Evolutionary conservation across 2,329 filamentous ascomycete species (phyloP).

Genomic region (Domatiomyces globalis): DNA sequence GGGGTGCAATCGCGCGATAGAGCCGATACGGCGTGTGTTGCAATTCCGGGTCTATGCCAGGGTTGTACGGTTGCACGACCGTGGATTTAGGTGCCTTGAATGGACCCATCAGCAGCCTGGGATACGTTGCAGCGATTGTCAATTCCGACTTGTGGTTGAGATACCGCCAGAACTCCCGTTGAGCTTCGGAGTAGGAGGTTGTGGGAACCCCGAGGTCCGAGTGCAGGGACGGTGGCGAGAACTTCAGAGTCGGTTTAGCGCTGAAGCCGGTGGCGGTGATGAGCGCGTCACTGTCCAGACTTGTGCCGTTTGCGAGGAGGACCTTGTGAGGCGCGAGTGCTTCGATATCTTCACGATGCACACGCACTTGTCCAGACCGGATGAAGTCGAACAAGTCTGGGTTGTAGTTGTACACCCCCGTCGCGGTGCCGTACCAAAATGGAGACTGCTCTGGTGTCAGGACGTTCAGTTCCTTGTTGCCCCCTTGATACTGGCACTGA

Average conservation of each 20-base stretch:
- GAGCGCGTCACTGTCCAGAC: constrained; percentile 36
- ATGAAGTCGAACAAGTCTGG: constrained; percentile 45
- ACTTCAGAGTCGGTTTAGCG: constrained; percentile 34
- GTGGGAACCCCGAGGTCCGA: constrained; percentile 35
- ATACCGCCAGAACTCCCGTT: constrained; percentile 18
- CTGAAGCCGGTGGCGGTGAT: constrained; percentile 47
- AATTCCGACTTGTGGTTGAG: constrained; percentile 33
- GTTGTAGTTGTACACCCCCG: constrained; percentile 49
- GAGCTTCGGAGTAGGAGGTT: constrained; percentile 20
- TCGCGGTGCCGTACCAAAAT: constrained; percentile 40
- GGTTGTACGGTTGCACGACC: constrained; percentile 7
- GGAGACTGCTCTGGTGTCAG: constrained; percentile 28
- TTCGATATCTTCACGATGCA: constrained; percentile 43
- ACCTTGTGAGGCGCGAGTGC: constrained; percentile 34
- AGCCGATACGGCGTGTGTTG: constrained; percentile 28
- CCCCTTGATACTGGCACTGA: constrained; percentile 31
- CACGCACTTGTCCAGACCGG: constrained; percentile 36
- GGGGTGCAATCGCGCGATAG: constrained; percentile 34
- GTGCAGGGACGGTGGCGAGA: constrained; percentile 31
- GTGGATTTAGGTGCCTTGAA: constrained; percentile 24
- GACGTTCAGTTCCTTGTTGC: constrained; percentile 30
- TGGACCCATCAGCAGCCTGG: constrained; percentile 28
- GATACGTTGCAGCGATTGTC: constrained; percentile 29
- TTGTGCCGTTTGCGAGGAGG: constrained; percentile 33
- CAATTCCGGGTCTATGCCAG: constrained; percentile 6